phyloP scores from a whole-genome alignment of 2,329 filamentous ascomycete species.

The Periglandula ipomoeae region DNA sequence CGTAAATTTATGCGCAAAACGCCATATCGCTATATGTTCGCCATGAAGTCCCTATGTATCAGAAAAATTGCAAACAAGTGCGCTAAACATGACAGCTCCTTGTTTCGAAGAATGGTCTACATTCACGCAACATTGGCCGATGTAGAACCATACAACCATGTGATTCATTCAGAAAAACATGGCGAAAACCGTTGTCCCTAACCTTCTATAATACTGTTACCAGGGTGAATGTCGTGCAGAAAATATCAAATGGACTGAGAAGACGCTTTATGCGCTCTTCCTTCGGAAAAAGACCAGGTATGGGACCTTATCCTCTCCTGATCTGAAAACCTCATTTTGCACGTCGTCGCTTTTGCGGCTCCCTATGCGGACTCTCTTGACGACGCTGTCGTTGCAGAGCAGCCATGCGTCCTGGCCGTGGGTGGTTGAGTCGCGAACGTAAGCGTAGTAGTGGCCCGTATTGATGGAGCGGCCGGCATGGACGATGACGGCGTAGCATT shows the following conservation, averaged over 20 bases:
- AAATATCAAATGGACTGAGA: background rate
- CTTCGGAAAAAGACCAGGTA: slow-evolving; percentile 38
- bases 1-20: background rate
- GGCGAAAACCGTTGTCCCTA: too few species aligned
- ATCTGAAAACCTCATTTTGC: slow-evolving; percentile 30
- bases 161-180: too few species aligned
- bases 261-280: slow-evolving; percentile 17
- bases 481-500: slow-evolving; percentile 76
- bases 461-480: slow-evolving; percentile 61
- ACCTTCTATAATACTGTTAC: too few species aligned
- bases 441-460: slow-evolving; percentile 72
- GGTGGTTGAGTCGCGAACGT: slow-evolving; percentile 49
- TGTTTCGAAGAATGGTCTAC: too few species aligned
- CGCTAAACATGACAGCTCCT: background rate
- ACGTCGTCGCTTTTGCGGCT: slow-evolving; percentile 24
- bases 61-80: background rate
- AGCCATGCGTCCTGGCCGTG: slow-evolving; percentile 37
- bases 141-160: too few species aligned
- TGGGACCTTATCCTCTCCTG: slow-evolving; percentile 29
- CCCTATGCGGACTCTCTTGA: slow-evolving; percentile 33
- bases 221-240: background rate
- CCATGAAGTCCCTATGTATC: background rate
- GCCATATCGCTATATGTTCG: slow-evolving; percentile 5
- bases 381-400: slow-evolving; percentile 36
- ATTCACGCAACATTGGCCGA: too few species aligned